Conservation (phyloP, 2,329 filamentous ascomycete genomes). For the Elsinoe australis region DNA sequence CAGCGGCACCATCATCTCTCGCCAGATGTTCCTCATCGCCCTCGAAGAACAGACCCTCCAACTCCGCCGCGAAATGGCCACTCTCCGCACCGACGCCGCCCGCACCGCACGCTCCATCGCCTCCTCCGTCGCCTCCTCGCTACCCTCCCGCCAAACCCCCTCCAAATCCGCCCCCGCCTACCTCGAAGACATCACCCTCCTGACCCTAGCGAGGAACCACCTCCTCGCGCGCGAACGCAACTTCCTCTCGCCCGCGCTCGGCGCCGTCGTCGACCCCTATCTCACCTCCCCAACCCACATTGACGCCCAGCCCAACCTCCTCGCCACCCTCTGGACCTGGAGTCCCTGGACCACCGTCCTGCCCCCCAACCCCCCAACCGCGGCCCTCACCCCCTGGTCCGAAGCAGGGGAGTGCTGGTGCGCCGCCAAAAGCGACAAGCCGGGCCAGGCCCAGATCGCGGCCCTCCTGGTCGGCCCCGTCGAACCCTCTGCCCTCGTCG, state of each 20-base stretch:
- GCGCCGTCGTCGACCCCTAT: slow-evolving; percentile 55
- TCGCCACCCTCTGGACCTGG: slow-evolving; percentile 20
- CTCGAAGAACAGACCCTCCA: slow-evolving; percentile 20
- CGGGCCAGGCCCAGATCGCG: slow-evolving; percentile 56
- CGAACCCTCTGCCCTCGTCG: slow-evolving; percentile 34
- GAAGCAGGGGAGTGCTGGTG: slow-evolving; percentile 89
- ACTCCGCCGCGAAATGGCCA: slow-evolving; percentile 18
- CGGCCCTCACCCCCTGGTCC: slow-evolving; percentile 61
- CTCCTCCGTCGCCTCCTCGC: slow-evolving; percentile 7
- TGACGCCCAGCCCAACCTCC: slow-evolving; percentile 21
- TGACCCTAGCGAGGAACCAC: slow-evolving; percentile 25
- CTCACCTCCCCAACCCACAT: slow-evolving; percentile 52
- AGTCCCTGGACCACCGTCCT: slow-evolving; percentile 22
- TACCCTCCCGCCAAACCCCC: slow-evolving; percentile 13
- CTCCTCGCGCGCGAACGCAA: slow-evolving; percentile 44
- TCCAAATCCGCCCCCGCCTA: slow-evolving; percentile 20
- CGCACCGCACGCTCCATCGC: slow-evolving; percentile 10
- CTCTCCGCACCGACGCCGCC: slow-evolving; percentile 16
- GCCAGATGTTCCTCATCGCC: slow-evolving; percentile 19
- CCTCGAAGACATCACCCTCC: slow-evolving; percentile 26
- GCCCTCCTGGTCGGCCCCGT: slow-evolving; percentile 40
- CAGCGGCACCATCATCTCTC: slow-evolving; percentile 20
- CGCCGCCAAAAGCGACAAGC: slow-evolving; percentile 42
- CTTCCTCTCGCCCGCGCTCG: slow-evolving; percentile 60
- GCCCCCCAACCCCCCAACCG: slow-evolving; percentile 36